Evolutionary conservation across 2,329 filamentous ascomycete species (phyloP), one percentile per base, ranked within the genome.

Genomic region (Aspergillus piperis): DNA sequence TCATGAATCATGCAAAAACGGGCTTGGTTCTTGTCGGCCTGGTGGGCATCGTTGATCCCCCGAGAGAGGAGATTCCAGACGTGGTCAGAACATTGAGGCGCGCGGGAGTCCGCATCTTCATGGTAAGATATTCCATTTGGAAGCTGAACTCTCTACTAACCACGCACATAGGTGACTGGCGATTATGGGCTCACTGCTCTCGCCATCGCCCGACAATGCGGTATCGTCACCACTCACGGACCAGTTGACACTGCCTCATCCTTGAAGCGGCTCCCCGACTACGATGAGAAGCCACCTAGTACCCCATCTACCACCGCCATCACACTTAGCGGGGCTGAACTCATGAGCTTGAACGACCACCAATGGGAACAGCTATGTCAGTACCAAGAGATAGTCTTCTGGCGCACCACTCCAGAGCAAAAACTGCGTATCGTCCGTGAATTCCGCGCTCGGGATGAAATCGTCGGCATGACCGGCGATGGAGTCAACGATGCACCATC

Each of bases 351-450:
- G 3, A 88, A 86, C 59, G 84, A 88, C 8, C 70, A 83, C 39
- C 89, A 92, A 72, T 93, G 90, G 90, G 82, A 87, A 60, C 80
- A 82, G 32, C 80, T 93, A 1, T 82, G 82, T 30, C 69, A 77
- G 8, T 92, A 92, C 65, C 81, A 86, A 25, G 90, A 92, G 69
- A 88, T 92, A 8, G 88, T 92, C 11, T 92, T 92, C 70, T 87
- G 90, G 0, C 82, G 89, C 11, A 92, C 89, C 0, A 92, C 90
- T 0, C 90, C 89, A 0, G 89, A 92, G 69, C 89, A 92, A 71
- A 93, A 93, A 71, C 83, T 92, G 6, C 86, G 88, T 36, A 92
- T 92, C 62, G 89, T 93, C n/a, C 84, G 85, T 30, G 89, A 90
- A 71, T 88, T 92, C 62, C 89, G 91, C 70, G 75, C 81, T 0